Conservation (phyloP, 2,329 filamentous ascomycete species). For the Stachybotrys chartarum region DNA sequence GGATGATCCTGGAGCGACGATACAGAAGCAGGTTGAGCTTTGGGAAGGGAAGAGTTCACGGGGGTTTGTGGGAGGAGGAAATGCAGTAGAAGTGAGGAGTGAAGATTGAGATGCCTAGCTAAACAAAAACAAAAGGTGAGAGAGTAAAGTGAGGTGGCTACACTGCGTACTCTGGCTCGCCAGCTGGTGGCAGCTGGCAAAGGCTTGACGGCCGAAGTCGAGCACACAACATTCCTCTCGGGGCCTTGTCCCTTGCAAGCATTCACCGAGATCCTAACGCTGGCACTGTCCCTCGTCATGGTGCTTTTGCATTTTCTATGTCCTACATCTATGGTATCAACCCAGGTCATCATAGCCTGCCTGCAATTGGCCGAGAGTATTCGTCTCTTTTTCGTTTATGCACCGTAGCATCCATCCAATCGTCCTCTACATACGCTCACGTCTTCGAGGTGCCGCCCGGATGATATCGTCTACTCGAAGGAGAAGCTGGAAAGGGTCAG, state of each 20-base stretch:
- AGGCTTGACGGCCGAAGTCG: neutral
- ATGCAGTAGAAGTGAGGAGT: neutral
- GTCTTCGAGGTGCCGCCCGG: slow-evolving; percentile 70
- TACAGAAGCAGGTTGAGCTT: neutral
- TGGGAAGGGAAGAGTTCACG: neutral
- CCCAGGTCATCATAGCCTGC: slow-evolving; percentile 26
- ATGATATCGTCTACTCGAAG: slow-evolving; percentile 98
- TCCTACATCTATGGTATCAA: slow-evolving; percentile 29
- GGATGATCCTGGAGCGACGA: too few relatives aligned
- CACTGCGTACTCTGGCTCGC: neutral
- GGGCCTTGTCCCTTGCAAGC: neutral
- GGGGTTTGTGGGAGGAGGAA: too few relatives aligned
- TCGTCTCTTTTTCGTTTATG: slow-evolving; percentile 11
- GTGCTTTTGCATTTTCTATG: slow-evolving; percentile 19
- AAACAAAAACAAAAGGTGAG: neutral
- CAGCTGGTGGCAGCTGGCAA: neutral
- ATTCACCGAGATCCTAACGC: neutral
- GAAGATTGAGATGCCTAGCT: neutral
- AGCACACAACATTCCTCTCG: neutral
- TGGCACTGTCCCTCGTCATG: slow-evolving; percentile 12
- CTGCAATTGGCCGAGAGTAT: neutral
- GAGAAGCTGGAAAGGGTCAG: slow-evolving; percentile 56
- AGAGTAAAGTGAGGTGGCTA: neutral
- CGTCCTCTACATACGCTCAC: slow-evolving; percentile 28
- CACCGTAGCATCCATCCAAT: slow-evolving; percentile 5